Conservation (phyloP, 2,329 filamentous ascomycete genomes). For the Sclerotinia glacialis region DNA sequence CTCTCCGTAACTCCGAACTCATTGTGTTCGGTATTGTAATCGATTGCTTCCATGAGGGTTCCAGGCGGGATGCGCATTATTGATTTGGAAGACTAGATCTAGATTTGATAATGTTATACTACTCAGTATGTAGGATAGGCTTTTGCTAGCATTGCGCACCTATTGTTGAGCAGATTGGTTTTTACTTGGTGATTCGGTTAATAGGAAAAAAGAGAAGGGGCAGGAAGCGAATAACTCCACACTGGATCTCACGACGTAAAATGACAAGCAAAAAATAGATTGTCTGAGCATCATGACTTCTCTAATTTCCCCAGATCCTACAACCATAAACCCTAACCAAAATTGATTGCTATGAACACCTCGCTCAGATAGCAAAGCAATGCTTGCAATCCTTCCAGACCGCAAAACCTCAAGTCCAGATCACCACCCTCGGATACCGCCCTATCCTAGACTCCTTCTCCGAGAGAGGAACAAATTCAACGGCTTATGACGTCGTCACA, state of each 20-base stretch:
- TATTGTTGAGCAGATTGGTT: no score
- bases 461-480: neutral
- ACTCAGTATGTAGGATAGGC: neutral
- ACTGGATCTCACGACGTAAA: neutral
- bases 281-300: neutral
- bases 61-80: neutral
- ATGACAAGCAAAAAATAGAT: neutral
- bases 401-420: constrained; percentile 1
- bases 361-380: constrained; percentile 11
- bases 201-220: neutral
- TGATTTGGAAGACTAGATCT: neutral
- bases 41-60: neutral
- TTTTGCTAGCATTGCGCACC: neutral
- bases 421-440: neutral
- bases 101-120: neutral
- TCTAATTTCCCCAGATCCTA: constrained; percentile 3
- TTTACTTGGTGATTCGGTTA: neutral
- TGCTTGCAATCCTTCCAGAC: constrained; percentile 11
- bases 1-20: constrained; percentile 2
- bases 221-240: constrained; percentile 8
- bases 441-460: constrained; percentile 1
- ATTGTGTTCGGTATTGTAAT: neutral
- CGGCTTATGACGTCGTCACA: constrained; percentile 1
- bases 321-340: neutral
- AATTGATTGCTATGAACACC: constrained; percentile 4